These are phyloP conservation scores for Apium graveolens DNA, from an alignment of 129 eudicot species.

Conservation along the genomic window DNA sequence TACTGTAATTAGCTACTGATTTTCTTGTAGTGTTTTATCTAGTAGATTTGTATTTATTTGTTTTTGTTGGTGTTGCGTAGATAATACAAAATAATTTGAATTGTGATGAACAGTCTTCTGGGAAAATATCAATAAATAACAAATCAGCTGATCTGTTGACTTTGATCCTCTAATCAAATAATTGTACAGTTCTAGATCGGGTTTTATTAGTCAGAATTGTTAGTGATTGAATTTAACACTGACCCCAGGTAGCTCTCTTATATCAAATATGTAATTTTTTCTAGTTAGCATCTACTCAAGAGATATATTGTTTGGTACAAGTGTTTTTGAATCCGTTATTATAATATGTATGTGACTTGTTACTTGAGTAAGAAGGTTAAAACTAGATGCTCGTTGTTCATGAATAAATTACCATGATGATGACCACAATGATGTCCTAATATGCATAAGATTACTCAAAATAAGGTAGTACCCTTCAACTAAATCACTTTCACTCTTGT, in stretches of 20 bases:
- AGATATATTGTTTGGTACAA: background rate
- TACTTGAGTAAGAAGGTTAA: background rate
- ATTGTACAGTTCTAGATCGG: no score
- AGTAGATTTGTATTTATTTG: no score
- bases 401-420: background rate
- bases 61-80: no score
- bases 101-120: no score
- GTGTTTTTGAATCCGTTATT: background rate
- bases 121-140: no score
- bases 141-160: no score
- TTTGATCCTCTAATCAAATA: no score
- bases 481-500: background rate
- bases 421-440: background rate
- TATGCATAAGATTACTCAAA: background rate
- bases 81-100: no score
- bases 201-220: no score
- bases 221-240: slow-evolving; percentile 75
- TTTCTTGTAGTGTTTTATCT: no score
- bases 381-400: background rate
- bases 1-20: no score
- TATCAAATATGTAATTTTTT: background rate
- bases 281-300: background rate
- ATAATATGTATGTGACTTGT: background rate
- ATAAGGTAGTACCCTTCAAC: background rate
- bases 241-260: slow-evolving; percentile 53